Evolutionary conservation across 331 rosid genomes (phyloP).

Genomic region (Cydonia oblonga): DNA sequence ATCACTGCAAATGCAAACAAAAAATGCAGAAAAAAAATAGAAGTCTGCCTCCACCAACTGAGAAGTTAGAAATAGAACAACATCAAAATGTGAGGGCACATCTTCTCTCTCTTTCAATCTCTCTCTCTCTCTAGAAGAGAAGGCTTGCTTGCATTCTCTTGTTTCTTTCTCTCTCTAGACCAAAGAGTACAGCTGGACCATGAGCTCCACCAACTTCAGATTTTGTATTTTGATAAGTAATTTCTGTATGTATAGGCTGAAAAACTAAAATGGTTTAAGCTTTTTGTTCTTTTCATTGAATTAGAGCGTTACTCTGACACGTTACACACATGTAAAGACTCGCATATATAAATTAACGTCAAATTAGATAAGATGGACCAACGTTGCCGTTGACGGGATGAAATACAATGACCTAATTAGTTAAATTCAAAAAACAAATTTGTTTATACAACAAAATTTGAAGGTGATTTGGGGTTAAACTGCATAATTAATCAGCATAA

Average conservation of each 20-base stretch:
- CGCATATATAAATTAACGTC: too few species aligned
- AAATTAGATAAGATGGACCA: neutral
- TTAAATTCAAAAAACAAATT: too few species aligned
- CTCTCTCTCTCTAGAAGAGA: conserved; percentile 5
- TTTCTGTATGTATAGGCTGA: neutral
- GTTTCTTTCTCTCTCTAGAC: conserved; percentile 6
- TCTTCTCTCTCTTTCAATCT: conserved; percentile 9
- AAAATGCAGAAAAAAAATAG: neutral
- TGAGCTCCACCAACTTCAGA: conserved; percentile 39
- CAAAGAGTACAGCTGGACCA: conserved; percentile 33
- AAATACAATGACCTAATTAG: neutral
- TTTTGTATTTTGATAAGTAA: conserved; percentile 4
- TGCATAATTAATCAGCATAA: neutral
- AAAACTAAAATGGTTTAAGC: neutral
- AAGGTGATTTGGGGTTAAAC: neutral
- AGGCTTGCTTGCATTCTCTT: neutral
- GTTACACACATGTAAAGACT: neutral
- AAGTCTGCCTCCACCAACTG: neutral
- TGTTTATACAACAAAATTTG: neutral
- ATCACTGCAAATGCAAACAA: conserved; percentile 37
- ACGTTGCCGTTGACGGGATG: neutral
- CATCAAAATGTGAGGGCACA: conserved; percentile 18
- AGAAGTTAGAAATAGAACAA: neutral
- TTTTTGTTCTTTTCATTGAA: neutral
- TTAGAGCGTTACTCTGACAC: neutral